Percentiles rank a stretch among this genome's conserved stretches.
These are phyloP conservation scores for Fusarium tricinctum DNA, from an alignment of 2,329 filamentous ascomycete genomes.

Conservation along the genomic window DNA sequence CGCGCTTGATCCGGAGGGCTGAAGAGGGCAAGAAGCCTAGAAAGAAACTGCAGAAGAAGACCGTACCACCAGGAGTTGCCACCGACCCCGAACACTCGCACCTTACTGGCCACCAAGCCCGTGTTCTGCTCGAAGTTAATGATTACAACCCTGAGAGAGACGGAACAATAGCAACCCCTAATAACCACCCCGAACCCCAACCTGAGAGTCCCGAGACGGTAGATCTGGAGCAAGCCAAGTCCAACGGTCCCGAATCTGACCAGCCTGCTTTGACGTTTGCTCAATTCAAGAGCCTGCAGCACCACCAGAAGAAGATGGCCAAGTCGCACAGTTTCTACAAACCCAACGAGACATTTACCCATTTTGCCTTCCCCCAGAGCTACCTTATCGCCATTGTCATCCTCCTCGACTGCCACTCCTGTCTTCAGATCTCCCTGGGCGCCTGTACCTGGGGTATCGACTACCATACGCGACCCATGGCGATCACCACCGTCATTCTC, in stretches of 20 bases:
- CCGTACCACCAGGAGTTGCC: slow-evolving; percentile 22
- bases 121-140: slow-evolving; percentile 31
- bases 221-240: slow-evolving; percentile 59
- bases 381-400: slow-evolving; percentile 83
- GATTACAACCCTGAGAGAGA: slow-evolving; percentile 31
- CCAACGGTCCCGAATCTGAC: slow-evolving; percentile 59
- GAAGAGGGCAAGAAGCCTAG: slow-evolving; percentile 64
- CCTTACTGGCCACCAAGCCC: slow-evolving; percentile 43
- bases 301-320: slow-evolving; percentile 84
- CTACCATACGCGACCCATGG: slow-evolving; percentile 76
- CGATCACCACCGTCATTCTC: slow-evolving; percentile 84
- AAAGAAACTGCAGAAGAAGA: slow-evolving; percentile 41
- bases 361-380: slow-evolving; percentile 81
- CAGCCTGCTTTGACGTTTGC: slow-evolving; percentile 73
- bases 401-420: slow-evolving; percentile 82
- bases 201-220: slow-evolving; percentile 55
- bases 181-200: slow-evolving; percentile 56
- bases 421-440: slow-evolving; percentile 84
- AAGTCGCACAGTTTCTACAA: slow-evolving; percentile 92
- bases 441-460: slow-evolving; percentile 83
- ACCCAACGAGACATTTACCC: slow-evolving; percentile 86
- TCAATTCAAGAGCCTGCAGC: slow-evolving; percentile 78
- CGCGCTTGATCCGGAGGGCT: slow-evolving; percentile 55
- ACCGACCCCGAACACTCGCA: slow-evolving; percentile 14
- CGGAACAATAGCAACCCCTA: slow-evolving; percentile 7